Evolutionary conservation across 805 yeast genomes (phyloP).

Genomic region (Torulaspora microellipsoides): DNA sequence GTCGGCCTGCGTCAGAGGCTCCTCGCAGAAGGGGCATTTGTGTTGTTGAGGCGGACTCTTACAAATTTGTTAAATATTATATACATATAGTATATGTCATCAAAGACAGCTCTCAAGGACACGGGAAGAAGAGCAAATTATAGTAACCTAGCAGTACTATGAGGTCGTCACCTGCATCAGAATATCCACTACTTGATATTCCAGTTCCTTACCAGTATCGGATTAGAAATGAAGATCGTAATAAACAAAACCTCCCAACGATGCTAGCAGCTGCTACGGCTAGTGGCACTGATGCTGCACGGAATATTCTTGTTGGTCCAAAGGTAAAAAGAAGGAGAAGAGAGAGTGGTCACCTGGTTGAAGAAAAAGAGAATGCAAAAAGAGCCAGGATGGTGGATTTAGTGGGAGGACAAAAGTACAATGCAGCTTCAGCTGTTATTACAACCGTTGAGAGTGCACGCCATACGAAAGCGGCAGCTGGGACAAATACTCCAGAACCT

Average conservation of each 20-base stretch:
- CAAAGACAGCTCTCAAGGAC: no score
- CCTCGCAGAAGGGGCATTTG: no score
- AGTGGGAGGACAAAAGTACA: conserved; percentile 5
- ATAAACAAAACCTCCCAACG: neutral
- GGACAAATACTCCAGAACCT: neutral
- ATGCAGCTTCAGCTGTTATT: conserved; percentile 3
- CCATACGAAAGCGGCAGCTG: neutral
- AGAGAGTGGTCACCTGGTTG: conserved; percentile 7
- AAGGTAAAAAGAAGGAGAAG: conserved; percentile 8
- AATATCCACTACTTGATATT: conserved; percentile 26
- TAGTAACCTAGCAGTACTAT: neutral
- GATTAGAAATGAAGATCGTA: conserved; percentile 8
- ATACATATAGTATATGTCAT: no score
- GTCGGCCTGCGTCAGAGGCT: no score
- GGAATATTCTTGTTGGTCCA: conserved; percentile 1
- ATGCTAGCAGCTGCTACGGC: neutral
- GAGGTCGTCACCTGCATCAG: conserved; percentile 12
- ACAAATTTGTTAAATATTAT: no score
- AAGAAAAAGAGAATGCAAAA: conserved; percentile 6
- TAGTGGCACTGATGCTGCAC: neutral
- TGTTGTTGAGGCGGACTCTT: no score
- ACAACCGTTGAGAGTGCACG: neutral
- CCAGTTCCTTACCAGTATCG: conserved; percentile 27
- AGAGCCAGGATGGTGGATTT: conserved; percentile 6
- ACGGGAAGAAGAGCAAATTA: no score